These are phyloP conservation scores for Diaporthe ilicicola DNA, from an alignment of 2,329 filamentous ascomycete species.

Conservation along the genomic window DNA sequence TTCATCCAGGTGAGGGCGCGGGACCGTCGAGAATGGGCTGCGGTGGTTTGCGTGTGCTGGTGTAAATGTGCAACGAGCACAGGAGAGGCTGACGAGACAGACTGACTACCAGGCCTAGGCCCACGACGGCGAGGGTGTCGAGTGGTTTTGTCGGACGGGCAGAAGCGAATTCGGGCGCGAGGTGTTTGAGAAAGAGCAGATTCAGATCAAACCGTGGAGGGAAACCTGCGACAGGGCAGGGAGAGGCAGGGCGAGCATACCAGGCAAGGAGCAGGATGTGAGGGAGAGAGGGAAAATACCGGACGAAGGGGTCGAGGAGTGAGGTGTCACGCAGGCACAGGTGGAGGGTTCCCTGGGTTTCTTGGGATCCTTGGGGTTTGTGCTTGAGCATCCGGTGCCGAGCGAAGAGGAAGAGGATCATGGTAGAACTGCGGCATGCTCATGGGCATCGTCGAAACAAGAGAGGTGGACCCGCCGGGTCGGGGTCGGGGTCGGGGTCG, in stretches of 20 bases:
- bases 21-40: background rate
- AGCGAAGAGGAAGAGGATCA: slow-evolving; percentile 14
- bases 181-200: slow-evolving; percentile 22
- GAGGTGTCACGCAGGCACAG: background rate
- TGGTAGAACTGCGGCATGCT: slow-evolving; percentile 20
- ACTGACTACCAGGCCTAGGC: background rate
- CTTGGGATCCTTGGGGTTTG: slow-evolving; percentile 12
- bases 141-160: slow-evolving; percentile 26
- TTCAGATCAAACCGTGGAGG: slow-evolving; percentile 32
- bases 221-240: slow-evolving; percentile 30
- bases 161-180: background rate
- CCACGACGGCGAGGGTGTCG: slow-evolving; percentile 14
- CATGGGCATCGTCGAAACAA: slow-evolving; percentile 23
- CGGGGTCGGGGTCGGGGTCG: background rate
- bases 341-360: slow-evolving; percentile 1
- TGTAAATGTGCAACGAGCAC: background rate
- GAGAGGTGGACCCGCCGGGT: slow-evolving; percentile 20
- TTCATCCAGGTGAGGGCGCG: slow-evolving; percentile 47
- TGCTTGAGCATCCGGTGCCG: slow-evolving; percentile 9
- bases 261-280: slow-evolving; percentile 23
- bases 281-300: slow-evolving; percentile 28
- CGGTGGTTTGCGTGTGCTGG: slow-evolving; percentile 30
- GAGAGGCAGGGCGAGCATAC: slow-evolving; percentile 19
- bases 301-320: slow-evolving; percentile 29
- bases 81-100: slow-evolving; percentile 4